phyloP scores from a whole-genome alignment of 352 stramenopile genomes.

The Globisporangium parvum region DNA sequence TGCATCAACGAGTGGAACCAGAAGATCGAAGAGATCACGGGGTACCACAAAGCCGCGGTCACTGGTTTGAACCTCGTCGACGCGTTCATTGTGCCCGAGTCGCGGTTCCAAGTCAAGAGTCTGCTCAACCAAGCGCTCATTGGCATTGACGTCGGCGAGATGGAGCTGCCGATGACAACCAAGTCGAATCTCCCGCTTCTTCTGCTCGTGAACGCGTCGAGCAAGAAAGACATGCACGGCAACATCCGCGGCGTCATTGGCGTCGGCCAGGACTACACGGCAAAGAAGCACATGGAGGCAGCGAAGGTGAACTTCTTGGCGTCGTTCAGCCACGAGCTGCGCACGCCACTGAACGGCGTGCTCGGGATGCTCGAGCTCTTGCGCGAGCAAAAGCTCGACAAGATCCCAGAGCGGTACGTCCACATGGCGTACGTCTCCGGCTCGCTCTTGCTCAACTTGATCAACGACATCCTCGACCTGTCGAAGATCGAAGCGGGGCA shows the following conservation, averaged over 20 bases:
- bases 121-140: slow-evolving; percentile 61
- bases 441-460: slow-evolving; percentile 59
- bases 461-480: slow-evolving; percentile 86
- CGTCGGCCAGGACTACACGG: slow-evolving; percentile 87
- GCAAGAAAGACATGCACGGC: slow-evolving; percentile 79
- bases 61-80: slow-evolving; percentile 55
- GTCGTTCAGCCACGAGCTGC: slow-evolving; percentile 61
- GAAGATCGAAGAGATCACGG: slow-evolving; percentile 71
- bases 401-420: slow-evolving; percentile 53
- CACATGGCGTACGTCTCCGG: slow-evolving; percentile 70
- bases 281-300: slow-evolving; percentile 66
- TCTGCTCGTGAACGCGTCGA: slow-evolving; percentile 60
- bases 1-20: slow-evolving; percentile 78
- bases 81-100: slow-evolving; percentile 54
- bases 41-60: slow-evolving; percentile 54
- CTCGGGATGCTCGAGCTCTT: slow-evolving; percentile 75
- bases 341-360: slow-evolving; percentile 71
- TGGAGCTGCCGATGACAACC: slow-evolving; percentile 66
- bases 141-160: slow-evolving; percentile 61
- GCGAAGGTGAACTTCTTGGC: slow-evolving; percentile 62
- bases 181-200: slow-evolving; percentile 32
- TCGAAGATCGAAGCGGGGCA: slow-evolving; percentile 90
- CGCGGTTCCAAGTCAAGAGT: slow-evolving; percentile 39
- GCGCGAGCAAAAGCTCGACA: slow-evolving; percentile 41
- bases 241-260: slow-evolving; percentile 86